Evolutionary conservation across 2,329 filamentous ascomycete species (phyloP), one percentile per base, ranked within the genome.

Genomic region (Ceratocystis lukuohia): DNA sequence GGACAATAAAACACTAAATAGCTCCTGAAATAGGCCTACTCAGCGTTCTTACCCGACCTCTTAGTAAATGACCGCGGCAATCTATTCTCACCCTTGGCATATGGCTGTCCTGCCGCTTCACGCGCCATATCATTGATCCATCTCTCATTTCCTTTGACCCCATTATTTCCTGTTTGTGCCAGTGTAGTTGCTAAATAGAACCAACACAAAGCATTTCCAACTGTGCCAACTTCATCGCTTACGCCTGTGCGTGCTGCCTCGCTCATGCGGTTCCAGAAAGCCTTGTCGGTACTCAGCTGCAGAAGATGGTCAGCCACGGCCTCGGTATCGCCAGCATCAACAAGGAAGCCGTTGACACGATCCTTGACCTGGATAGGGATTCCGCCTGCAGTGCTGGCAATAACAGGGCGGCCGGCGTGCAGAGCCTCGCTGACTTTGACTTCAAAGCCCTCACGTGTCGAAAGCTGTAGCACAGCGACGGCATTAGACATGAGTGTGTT

Each of bases 391-490:
- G 80, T 79, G 1, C 87, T 89, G 2, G 87, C 88, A 69, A 94
- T 90, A 71, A 91, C 82, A 0, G 89, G 89, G 1, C 87, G 84
- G 15, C 89, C 89, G 57, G 91, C 89, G 72, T 92, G 89, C 25
- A 93, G 79, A 0, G 88, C 89, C 75, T 94, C 90, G 0, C 87
- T 91, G 4, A 94, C 88, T 75, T 94, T 94, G 71, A 94, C 87
- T 75, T 94, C 89, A 71, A 94, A 94, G 0, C 89, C 89, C 73
- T 94, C 89, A 45, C 88, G 83, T 0, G 87, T 91, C 2, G 88
- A 92, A 5, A 94, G 83, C 74, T 94, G 89, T 6, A 94, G 80
- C 0, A 87, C 87, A 6, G 91, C 83, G 66, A 86, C 83, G 0
- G 88, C 85, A 62, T 87, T 86, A 46, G 86, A 84, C 69, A 94